Base-by-base conservation (phyloP, 352 stramenopile species). In the Globisporangium mamillatum region DNA sequence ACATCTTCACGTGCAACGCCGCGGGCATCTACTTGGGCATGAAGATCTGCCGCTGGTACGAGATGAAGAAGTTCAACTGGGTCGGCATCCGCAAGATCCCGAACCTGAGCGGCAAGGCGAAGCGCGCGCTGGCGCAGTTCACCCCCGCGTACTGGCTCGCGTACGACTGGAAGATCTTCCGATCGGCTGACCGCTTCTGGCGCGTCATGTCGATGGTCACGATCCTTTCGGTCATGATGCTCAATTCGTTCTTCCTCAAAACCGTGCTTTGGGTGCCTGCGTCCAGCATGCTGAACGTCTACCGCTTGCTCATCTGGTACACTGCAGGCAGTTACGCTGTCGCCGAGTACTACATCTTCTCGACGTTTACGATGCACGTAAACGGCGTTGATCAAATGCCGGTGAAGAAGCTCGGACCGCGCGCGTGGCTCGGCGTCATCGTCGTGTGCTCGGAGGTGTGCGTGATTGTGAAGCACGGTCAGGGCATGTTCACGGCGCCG, bases 231-330 rank as follows among this genome's bases (percentile, higher is more conserved):
- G 74, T 97, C 62, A 97, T 97, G 78, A 96, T 98, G 90, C 84
- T 98, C 65, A 98, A 98, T 80, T 97, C 93, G 72, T 98, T 98
- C 77, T 98, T 98, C 81, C 85, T 98, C 61, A 96, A 97, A 82
- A 96, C 92, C 29, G 90, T 96, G 73, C 78, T 98, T 20, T 96
- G 93, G 80, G 88, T 98, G 54, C 89, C 89, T 38, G 82, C 86
- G 24, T 93, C 86, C 52, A 94, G 82, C 64, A 82, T 78, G 60
- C 74, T 95, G 34, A 97, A 97, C 66, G 80, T 94, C 12, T 91
- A 85, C 61, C 86, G 89, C 34, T 75, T 97, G 32, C 63, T 71
- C 0, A 84, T 95, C 27, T 94, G 87, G 86, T 94, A 94, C 75
- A 91, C 83, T n/a, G 86, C 87, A 46, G 89, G 88, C 29, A 94